Evolutionary conservation across 1,139 yeast genomes (phyloP), one percentile per base, ranked within the genome.

Genomic region (Lodderomyces parapsilosis): DNA sequence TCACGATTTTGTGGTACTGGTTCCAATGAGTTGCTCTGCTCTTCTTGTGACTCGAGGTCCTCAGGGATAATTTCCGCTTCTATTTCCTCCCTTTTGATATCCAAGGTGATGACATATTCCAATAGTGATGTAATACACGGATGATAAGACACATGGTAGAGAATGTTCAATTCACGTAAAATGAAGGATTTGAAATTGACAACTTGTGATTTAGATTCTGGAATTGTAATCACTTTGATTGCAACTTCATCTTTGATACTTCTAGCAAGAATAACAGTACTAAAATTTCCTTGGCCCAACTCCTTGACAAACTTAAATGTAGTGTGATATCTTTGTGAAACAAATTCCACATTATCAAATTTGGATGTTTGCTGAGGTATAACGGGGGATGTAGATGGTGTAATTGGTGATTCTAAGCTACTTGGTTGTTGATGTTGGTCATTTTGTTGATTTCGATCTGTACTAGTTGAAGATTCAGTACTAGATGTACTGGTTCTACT

Each of bases 101-200:
- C 34, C 13, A 63, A 46, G 32, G 55, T 62, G 17, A 63, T 57
- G n/a, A 51, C 49, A 46, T 64, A 69, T 41, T 71, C 78, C 7
- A 70, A 44, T 19, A 64, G 62, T 46, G 53, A 65, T 42, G 59
- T 66, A 36, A 66, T 68, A 58, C 63, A 74, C 31, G 64, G 81
- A 60, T 58, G 85, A 60, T 58, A 83, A 60, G 60, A 59, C 56
- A 63, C 49, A 43, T 56, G 70, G 46, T 68, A 65, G 46, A 93
- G 68, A 10, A 90, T 80, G 36, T 80, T 82, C 33, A 91, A 62
- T 58, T 93, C 99, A 49, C 98, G 74, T 28, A 75, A 71, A 38
- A 91, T 68, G 14, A 91, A 86, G 45, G 81, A 79, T 55, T 85
- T 88, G 47, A 88, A 71, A 48, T 69, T 68, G 35, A 55, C 47